Base-by-base conservation (phyloP, 2,329 filamentous ascomycete species). In the Chalaropsis ovoidea region DNA sequence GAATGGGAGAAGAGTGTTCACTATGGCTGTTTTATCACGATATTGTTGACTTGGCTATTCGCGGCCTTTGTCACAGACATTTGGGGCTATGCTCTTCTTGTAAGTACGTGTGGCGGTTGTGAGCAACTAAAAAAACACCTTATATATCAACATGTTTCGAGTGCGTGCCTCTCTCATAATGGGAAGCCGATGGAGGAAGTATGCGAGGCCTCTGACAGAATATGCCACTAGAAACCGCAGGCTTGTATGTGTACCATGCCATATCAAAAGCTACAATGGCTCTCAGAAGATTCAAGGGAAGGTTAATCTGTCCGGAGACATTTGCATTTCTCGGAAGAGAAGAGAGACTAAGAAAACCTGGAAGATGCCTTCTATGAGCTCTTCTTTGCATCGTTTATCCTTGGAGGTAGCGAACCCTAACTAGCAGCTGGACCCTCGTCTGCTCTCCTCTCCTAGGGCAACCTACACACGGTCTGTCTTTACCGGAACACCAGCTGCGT, bases 231-330 rank as follows among this genome's bases (percentile, higher is more conserved):
- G 47, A 15, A 10, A 24, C n/a, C 8, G 47, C 10, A 24, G 47
- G 47, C 47, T 49, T 49, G 47, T 49, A 49, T 49, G 47, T 49
- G 47, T 49, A 22, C 47, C 19, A 22, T 49, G 47, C 47, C 47
- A 49, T 49, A 11, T 13, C 19, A 52, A 52, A 27, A 24, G 47
- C 27, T 15, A 52, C 47, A 52, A 24, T 52, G 47, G 15, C 5
- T 5, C 11, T 52, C 47, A 11, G 22, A 27, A 52, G 24, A 24
- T 13, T 17, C 11, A 52, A 52, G 22, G 11, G 47, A 27, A 3
- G 19, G 3, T 7, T 5, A 27, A 27, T 13, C 11, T 24, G 47
- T 27, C 22, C 24, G 7, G 47, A 52, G 22, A 27, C 47, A 52
- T 52, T 52, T 15, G 22, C 47, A 52, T 52, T 52, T 27, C 8